These are phyloP conservation scores for Penicillium samsonianum DNA, from an alignment of 495 filamentous ascomycete species.

Conservation along the genomic window DNA sequence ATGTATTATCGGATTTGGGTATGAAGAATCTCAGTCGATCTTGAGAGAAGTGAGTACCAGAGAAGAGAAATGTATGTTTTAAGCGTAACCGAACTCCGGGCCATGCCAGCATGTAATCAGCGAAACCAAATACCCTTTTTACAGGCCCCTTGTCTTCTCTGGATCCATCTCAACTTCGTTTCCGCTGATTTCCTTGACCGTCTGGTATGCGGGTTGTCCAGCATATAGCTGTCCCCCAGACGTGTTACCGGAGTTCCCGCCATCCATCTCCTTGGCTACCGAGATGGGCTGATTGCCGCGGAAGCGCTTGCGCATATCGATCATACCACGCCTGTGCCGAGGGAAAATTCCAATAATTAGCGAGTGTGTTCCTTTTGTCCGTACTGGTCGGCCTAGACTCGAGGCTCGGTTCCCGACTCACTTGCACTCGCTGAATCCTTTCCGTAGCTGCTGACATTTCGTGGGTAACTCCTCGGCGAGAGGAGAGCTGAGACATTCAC, in stretches of 20 bases:
- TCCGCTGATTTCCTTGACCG: constrained; percentile 49
- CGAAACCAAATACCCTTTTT: constrained; percentile 17
- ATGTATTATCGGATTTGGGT: background rate
- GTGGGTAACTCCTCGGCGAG: constrained; percentile 75
- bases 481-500: constrained; percentile 84
- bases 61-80: constrained; percentile 8
- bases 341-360: background rate
- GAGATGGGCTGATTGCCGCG: constrained; percentile 88
- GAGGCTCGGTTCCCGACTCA: constrained; percentile 30
- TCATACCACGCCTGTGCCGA: constrained; percentile 67
- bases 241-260: constrained; percentile 42
- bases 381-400: background rate
- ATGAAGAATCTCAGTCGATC: constrained; percentile 5
- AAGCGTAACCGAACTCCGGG: constrained; percentile 26
- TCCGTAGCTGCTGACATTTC: constrained; percentile 89
- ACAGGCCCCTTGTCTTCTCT: constrained; percentile 51
- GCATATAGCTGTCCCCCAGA: constrained; percentile 68
- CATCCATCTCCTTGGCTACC: constrained; percentile 61
- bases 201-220: constrained; percentile 69
- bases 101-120: constrained; percentile 34
- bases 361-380: background rate
- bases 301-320: constrained; percentile 99
- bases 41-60: constrained; percentile 4
- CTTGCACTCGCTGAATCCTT: constrained; percentile 92
- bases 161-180: constrained; percentile 53